Percentiles rank a stretch among this genome's conserved stretches.
These are phyloP conservation scores for Plasmodium coatneyi DNA, from an alignment of 169 alveolate species.

Conservation along the genomic window DNA sequence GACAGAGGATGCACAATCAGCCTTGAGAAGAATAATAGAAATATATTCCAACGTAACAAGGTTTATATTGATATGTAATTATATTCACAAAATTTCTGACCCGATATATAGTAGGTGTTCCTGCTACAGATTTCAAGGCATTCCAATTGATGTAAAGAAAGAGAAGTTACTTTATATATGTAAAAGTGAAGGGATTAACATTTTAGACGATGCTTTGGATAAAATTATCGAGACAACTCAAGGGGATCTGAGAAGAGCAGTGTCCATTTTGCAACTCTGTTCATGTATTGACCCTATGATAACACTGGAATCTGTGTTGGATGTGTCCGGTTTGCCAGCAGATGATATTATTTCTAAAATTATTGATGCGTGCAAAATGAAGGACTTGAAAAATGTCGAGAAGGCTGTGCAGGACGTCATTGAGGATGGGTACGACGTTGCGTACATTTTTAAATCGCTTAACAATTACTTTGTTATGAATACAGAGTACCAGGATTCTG, in stretches of 20 bases:
- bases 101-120: conserved; percentile 97
- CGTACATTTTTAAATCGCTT: conserved; percentile 57
- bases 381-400: conserved; percentile 53
- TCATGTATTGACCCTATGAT: conserved; percentile 73
- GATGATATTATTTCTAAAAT: conserved; percentile 64
- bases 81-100: conserved; percentile 95
- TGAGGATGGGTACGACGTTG: conserved; percentile 73
- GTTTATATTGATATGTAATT: conserved; percentile 98
- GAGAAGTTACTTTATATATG: conserved; percentile 91
- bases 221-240: conserved; percentile 90
- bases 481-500: conserved; percentile 29
- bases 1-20: conserved; percentile 99
- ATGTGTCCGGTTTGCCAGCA: conserved; percentile 77
- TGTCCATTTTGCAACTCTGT: conserved; percentile 93
- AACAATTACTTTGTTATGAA: conserved; percentile 60
- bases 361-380: conserved; percentile 72
- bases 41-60: conserved; percentile 95
- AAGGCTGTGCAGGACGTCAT: conserved; percentile 63
- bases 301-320: conserved; percentile 74
- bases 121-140: conserved; percentile 95
- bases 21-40: conserved; percentile 98
- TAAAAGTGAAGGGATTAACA: conserved; percentile 81
- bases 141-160: conserved; percentile 91
- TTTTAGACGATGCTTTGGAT: conserved; percentile 83
- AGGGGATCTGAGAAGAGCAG: conserved; percentile 96